Evolutionary conservation across 2,329 filamentous ascomycete species (phyloP), one percentile per base, ranked within the genome.

Genomic region (Penicillium sp.): DNA sequence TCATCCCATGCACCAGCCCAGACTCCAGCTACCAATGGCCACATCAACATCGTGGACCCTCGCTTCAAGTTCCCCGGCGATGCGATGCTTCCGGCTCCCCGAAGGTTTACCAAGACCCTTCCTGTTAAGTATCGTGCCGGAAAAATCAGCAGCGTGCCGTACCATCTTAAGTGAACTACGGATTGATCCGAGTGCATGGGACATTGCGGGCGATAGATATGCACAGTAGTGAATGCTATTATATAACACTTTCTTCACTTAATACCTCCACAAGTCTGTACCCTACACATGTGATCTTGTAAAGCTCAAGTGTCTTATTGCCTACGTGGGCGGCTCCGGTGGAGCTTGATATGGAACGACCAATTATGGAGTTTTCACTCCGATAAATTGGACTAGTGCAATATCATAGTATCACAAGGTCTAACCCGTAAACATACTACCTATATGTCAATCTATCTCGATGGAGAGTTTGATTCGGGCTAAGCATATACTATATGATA

Each of bases 41-140:
- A 62, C 7, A 77, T 87, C 56, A 75, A 84, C 11, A 86, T 96
- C 49, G 84, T 91, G 60, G 95, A 98, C 73, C 74, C 82, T 53
- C 83, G 93, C 64, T 99, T 92, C 87, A 89, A 88, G 62, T 99
- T 97, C 70, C 89, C 93, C 66, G 85, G 88, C 47, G 93, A 97
- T 67, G 84, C 82, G 35, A 82, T 90, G 65, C 82, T 98, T 47
- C 93, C 95, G 0, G 93, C 92, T 66, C 93, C 93, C 22, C 83
- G 93, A 68, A 86, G 90, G 1, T 97, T 96, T 70, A 77, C 81
- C 1, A 89, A 33, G 21, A 37, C 26, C 21, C n/a, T 41, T 11
- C 77, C 83, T 21, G 92, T 89, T 72, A 86, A 86, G 71, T 99
- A 98, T 75, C 83, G 93, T 61, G 95, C 95, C 35, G 95, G 95